Base-by-base conservation (phyloP, 257 asterid species). In the Vinca minor region DNA sequence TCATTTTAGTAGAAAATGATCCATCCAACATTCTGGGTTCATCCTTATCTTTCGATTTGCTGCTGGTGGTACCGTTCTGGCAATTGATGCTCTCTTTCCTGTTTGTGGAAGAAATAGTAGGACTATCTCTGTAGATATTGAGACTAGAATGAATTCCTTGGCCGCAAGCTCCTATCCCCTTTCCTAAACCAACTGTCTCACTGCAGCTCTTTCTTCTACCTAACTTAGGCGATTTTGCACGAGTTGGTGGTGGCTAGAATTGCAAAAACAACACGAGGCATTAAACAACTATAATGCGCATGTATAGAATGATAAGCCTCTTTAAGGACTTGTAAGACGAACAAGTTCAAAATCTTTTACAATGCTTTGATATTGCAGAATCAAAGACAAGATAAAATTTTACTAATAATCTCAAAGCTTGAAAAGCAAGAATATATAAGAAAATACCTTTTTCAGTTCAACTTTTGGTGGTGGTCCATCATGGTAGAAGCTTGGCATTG, bases 401-500 rank as follows among this genome's bases (percentile, higher is more conserved):
- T 9, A 31, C 14, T 20, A 9, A 21, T 46, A 32, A 46, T 49
- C 97, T 89, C 14, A 50, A 50, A 55, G 74, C 56, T 46, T 63
- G 31, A n/a, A 52, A 42, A 44, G 61, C 39, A 64, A 42, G 42
- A 44, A 39, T 20, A 41, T 8, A 52, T 29, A 18, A 29, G 18
- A 53, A 35, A 50, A 17, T 65, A 87, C 97, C 95, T 90, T 90
- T 81, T 90, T 87, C 75, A 87, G 52, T 76, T 90, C 88, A 63
- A 62, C 70, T 77, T 87, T 87, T 9, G 95, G 87, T 18, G 95
- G 95, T 8, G 90, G 95, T 29, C 89, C 95, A 32, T 90, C 97
- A 20, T 85, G 85, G 79, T 90, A 90, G 80, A 90, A 90, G 83
- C 87, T 83, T 56, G 97, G 97, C 97, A 90, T 83, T 14, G 97